Percentiles rank a stretch among this genome's conserved stretches.
phyloP scores from a whole-genome alignment of 2,329 filamentous ascomycete species.

The Pseudocercospora cruenta region DNA sequence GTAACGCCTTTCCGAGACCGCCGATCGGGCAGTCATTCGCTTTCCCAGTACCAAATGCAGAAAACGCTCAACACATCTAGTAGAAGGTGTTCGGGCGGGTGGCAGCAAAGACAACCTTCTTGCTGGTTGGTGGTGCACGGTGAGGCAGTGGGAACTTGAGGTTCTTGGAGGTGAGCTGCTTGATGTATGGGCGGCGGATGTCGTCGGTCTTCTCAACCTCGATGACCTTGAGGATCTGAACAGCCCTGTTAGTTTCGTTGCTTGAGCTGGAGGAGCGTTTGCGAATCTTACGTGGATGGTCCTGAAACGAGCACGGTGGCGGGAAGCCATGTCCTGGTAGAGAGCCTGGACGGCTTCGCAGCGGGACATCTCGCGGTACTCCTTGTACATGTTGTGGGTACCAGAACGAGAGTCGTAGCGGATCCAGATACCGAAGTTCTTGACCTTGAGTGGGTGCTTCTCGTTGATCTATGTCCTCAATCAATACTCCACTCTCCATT shows the following conservation, averaged over 20 bases:
- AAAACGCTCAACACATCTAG: slow-evolving; percentile 61
- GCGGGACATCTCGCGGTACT: slow-evolving; percentile 99
- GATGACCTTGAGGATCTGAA: slow-evolving; percentile 94
- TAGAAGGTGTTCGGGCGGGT: slow-evolving; percentile 97
- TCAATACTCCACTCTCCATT: slow-evolving; percentile 17
- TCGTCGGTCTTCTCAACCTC: slow-evolving; percentile 94
- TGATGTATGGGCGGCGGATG: slow-evolving; percentile 98
- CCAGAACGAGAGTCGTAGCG: slow-evolving; percentile 99
- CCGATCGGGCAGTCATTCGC: slow-evolving; percentile 25
- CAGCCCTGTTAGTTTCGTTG: neutral
- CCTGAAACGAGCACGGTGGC: slow-evolving; percentile 96
- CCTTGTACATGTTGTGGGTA: slow-evolving; percentile 99
- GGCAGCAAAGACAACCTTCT: slow-evolving; percentile 90
- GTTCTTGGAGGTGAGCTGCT: slow-evolving; percentile 92
- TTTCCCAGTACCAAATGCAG: slow-evolving; percentile 27
- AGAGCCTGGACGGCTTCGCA: slow-evolving; percentile 93
- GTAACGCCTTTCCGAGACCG: slow-evolving; percentile 24
- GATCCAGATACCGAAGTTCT: slow-evolving; percentile 99
- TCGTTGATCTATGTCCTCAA: slow-evolving; percentile 74
- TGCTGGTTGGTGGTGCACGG: slow-evolving; percentile 80
- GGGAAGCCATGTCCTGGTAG: slow-evolving; percentile 99
- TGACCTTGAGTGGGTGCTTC: slow-evolving; percentile 99
- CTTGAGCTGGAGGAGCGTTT: neutral
- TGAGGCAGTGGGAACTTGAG: slow-evolving; percentile 99
- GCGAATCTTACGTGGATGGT: slow-evolving; percentile 83